These are phyloP conservation scores for Bjerkandera adusta DNA, from an alignment of 1,284 basidiomycete species.

Conservation along the genomic window DNA sequence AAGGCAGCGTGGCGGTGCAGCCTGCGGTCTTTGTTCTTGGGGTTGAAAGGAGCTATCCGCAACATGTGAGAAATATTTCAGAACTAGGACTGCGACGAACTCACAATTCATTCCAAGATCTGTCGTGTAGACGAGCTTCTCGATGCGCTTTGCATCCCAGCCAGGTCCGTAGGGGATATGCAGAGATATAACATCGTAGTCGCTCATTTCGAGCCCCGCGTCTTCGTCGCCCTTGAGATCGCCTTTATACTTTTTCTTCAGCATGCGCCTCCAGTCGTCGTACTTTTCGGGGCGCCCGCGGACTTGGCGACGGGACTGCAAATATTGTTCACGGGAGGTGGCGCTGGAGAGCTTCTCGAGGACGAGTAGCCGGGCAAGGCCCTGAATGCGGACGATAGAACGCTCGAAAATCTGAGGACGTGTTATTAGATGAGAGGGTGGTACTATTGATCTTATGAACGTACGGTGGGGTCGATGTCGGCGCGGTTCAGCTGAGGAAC, in stretches of 20 bases:
- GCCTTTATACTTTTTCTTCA: constrained; percentile 40
- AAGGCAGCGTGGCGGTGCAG: constrained; percentile 63
- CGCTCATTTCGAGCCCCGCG: constrained; percentile 51
- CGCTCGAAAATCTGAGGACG: constrained; percentile 54
- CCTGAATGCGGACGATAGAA: constrained; percentile 49
- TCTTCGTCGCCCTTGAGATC: constrained; percentile 47
- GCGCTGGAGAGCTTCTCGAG: constrained; percentile 50
- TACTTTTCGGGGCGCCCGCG: constrained; percentile 42
- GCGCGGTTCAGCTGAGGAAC: constrained; percentile 47
- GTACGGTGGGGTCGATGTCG: constrained; percentile 55
- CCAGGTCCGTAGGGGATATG: constrained; percentile 64
- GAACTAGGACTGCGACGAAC: neutral
- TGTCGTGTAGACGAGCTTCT: constrained; percentile 57
- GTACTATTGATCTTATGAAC: constrained; percentile 11
- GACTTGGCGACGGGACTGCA: constrained; percentile 43
- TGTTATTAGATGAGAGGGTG: neutral
- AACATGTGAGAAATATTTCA: neutral
- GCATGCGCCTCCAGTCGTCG: constrained; percentile 19
- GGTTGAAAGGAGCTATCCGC: constrained; percentile 51
- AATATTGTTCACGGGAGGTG: constrained; percentile 41
- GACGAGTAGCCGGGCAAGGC: constrained; percentile 56
- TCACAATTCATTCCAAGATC: constrained; percentile 19
- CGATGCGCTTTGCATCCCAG: constrained; percentile 56
- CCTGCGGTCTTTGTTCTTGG: constrained; percentile 54
- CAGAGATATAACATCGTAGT: constrained; percentile 54